Conservation (phyloP, 768 basidiomycete species). For the Mycena venus region DNA sequence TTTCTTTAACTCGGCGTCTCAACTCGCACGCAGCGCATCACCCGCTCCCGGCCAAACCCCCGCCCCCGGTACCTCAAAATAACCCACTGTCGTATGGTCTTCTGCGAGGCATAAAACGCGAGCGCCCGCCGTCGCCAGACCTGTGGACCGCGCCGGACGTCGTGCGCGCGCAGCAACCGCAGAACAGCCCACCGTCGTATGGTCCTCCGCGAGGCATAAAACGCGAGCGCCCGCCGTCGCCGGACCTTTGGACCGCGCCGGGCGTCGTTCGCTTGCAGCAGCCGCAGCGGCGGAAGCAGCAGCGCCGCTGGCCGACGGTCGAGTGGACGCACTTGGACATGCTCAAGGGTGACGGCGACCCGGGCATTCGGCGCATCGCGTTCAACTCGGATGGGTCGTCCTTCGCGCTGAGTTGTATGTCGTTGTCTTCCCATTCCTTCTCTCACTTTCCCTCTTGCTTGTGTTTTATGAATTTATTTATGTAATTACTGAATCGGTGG, state of each 20-base stretch:
- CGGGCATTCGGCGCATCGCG: conserved; percentile 61
- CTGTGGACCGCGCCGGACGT: conserved; percentile 16
- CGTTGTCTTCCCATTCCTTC: background rate
- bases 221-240: conserved; percentile 36
- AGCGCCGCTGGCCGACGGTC: conserved; percentile 63
- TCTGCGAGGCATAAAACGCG: conserved; percentile 39
- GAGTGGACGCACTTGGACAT: conserved; percentile 50
- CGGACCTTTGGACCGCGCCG: conserved; percentile 22
- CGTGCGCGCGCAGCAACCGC: conserved; percentile 13
- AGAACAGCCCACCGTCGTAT: too few relatives aligned
- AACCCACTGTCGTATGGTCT: background rate
- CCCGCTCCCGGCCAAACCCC: conserved; percentile 23
- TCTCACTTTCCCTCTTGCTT: background rate
- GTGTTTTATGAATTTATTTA: background rate
- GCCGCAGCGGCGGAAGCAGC: background rate
- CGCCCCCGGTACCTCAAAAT: conserved; percentile 13
- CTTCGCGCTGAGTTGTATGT: conserved; percentile 72
- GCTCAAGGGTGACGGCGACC: conserved; percentile 61
- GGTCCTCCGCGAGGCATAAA: conserved; percentile 36
- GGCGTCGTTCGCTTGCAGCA: conserved; percentile 17
- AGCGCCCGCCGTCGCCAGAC: conserved; percentile 31
- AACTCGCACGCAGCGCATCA: conserved; percentile 9
- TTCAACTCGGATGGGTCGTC: conserved; percentile 67
- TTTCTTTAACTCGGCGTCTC: background rate
- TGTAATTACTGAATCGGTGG: background rate